phyloP scores from a whole-genome alignment of 441 rosid species.

The Populus hybrid region DNA sequence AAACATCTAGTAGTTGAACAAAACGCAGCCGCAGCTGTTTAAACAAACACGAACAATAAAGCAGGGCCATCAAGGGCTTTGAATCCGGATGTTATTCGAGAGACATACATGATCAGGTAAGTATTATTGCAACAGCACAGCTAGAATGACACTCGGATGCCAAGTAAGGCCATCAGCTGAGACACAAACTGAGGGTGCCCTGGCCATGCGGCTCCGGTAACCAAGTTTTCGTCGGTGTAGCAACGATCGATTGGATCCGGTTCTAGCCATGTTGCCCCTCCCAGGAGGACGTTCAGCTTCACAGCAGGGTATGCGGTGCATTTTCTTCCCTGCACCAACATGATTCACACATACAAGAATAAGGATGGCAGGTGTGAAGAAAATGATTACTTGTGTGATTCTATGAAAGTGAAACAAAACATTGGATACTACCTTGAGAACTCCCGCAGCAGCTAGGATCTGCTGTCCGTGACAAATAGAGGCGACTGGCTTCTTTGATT shows the following conservation, averaged over 20 bases:
- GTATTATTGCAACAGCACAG: neutral
- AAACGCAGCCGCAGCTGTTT: too few relatives aligned
- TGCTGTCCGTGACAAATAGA: conserved; percentile 96
- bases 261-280: conserved; percentile 83
- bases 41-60: too few relatives aligned
- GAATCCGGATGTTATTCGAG: neutral
- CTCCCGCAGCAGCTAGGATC: conserved; percentile 86
- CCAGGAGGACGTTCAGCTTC: conserved; percentile 69
- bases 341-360: neutral
- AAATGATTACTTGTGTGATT: neutral
- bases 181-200: conserved; percentile 86
- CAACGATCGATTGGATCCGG: conserved; percentile 78
- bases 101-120: neutral
- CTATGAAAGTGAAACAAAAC: too few relatives aligned
- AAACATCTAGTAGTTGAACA: too few relatives aligned
- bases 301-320: conserved; percentile 94
- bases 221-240: conserved; percentile 81
- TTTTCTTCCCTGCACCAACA: conserved; percentile 60
- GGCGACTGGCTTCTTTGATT: conserved; percentile 68
- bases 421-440: conserved; percentile 54
- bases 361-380: neutral
- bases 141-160: conserved; percentile 57
- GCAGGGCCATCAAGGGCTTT: too few relatives aligned
- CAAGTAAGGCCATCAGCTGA: conserved; percentile 66
- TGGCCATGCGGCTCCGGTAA: conserved; percentile 93